phyloP scores from a whole-genome alignment of 1,284 basidiomycete genomes.

The Leccinum subspadiceum region DNA sequence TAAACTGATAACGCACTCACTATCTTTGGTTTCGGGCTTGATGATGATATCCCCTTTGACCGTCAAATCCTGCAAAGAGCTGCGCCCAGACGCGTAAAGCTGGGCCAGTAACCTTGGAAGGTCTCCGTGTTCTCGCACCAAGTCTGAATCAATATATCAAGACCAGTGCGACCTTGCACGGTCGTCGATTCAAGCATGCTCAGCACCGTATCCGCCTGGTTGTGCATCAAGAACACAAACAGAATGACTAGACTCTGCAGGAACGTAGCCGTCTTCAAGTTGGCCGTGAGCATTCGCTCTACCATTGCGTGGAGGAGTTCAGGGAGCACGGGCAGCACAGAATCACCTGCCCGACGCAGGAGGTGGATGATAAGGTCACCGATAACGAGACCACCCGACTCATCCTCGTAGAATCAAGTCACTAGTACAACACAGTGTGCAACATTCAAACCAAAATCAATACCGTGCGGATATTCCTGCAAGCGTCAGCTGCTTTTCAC shows the following conservation, averaged over 20 bases:
- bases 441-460: too few relatives aligned
- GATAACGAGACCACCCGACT: slow-evolving; percentile 87
- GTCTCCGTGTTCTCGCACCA: slow-evolving; percentile 96
- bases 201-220: slow-evolving; percentile 76
- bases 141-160: slow-evolving; percentile 81
- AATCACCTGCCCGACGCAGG: slow-evolving; percentile 75
- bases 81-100: slow-evolving; percentile 67
- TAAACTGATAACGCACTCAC: slow-evolving; percentile 44
- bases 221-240: slow-evolving; percentile 89
- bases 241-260: slow-evolving; percentile 89
- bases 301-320: slow-evolving; percentile 85
- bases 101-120: slow-evolving; percentile 91
- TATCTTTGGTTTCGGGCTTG: slow-evolving; percentile 73
- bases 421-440: too few relatives aligned
- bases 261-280: slow-evolving; percentile 89
- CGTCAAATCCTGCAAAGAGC: slow-evolving; percentile 60
- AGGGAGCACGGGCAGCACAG: slow-evolving; percentile 79
- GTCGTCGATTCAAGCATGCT: slow-evolving; percentile 68
- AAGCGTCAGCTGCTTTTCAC: too few relatives aligned
- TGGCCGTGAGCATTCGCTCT: slow-evolving; percentile 74
- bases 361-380: slow-evolving; percentile 95
- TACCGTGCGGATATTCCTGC: too few relatives aligned
- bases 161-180: slow-evolving; percentile 56
- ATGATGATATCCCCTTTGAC: slow-evolving; percentile 96
- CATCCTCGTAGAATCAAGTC: slow-evolving; percentile 51